These are phyloP conservation scores for Fusarium sp. DNA, from an alignment of 2,329 filamentous ascomycete species.

Conservation along the genomic window DNA sequence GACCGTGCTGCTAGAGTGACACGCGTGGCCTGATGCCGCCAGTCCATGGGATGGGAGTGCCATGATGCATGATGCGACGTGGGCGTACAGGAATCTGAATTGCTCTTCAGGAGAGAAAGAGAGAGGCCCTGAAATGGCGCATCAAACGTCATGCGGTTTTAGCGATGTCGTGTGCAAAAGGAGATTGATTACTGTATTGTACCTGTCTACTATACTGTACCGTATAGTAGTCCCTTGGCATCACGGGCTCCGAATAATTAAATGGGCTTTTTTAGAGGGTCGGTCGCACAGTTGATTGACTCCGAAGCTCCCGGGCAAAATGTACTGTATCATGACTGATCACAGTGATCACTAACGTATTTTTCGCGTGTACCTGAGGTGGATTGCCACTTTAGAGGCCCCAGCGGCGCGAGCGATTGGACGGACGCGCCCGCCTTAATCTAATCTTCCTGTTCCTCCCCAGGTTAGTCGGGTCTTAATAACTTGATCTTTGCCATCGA, in stretches of 20 bases:
- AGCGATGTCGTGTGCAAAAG: background rate
- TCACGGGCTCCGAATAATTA: slow-evolving; percentile 3
- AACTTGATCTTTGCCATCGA: slow-evolving; percentile 38
- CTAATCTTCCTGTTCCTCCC: slow-evolving; percentile 31
- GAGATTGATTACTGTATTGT: slow-evolving; percentile 17
- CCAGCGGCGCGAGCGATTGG: slow-evolving; percentile 35
- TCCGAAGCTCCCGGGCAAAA: slow-evolving; percentile 34
- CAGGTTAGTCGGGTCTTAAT: slow-evolving; percentile 28
- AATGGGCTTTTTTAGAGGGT: slow-evolving; percentile 6
- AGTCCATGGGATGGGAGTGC: slow-evolving; percentile 1
- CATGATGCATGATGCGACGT: slow-evolving; percentile 34
- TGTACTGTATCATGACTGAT: slow-evolving; percentile 22
- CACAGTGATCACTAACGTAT: background rate
- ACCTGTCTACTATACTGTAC: background rate
- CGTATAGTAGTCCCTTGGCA: slow-evolving; percentile 1
- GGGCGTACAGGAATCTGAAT: slow-evolving; percentile 1
- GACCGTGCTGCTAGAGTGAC: background rate
- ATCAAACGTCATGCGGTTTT: background rate
- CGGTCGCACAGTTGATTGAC: slow-evolving; percentile 24
- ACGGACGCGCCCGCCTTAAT: slow-evolving; percentile 35
- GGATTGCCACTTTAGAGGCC: slow-evolving; percentile 30
- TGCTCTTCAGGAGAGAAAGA: slow-evolving; percentile 3
- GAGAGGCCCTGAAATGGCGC: slow-evolving; percentile 10
- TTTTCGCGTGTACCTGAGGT: slow-evolving; percentile 29
- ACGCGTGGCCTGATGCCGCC: slow-evolving; percentile 37